Base-by-base conservation (phyloP, 2,329 filamentous ascomycete genomes). In the Pseudogymnoascus sp. region DNA sequence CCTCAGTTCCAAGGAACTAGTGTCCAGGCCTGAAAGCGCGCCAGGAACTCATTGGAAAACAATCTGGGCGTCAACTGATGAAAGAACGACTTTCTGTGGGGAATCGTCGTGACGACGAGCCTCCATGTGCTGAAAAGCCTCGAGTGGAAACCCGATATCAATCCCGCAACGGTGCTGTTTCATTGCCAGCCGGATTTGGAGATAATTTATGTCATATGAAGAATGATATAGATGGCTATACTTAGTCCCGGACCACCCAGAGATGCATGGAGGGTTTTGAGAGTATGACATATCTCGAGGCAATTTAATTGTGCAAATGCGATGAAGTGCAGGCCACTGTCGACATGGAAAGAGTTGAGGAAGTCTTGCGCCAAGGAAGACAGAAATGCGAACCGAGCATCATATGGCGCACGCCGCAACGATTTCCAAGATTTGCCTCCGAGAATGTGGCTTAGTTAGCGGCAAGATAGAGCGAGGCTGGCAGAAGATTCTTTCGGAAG, bases 111-210 rank as follows among this genome's bases (percentile, higher is more conserved):
- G 59, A 7, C 65, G 35, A 35, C 59, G 13, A 50, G 65, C 65
- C 33, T 68, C 65, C 35, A 64, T 6, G 33, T 65, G 26, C 60
- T 50, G 63, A 62, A 65, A 67, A 38, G 64, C 64, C 40, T 65
- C 61, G 8, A 65, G 62, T 53, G 65, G 66, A 64, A 65, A 64
- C 35, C 63, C 61, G 61, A 59, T 61, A 65, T 63, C 59, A 62
- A 59, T 62, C 3, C 62, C 62, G 31, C 13, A 40, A 61, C 62
- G 59, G 24, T 67, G 61, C 13, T 64, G 64, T 21, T 63, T 68
- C 40, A 68, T 64, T 53, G 64, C 64, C 56, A 68, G 64, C 19
- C 65, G 64, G 61, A 68, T 62, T 21, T 68, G 66, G 21, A 59
- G 62, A 63, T 67, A 68, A 59, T 64, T 6, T 60, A 67, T 62